Evolutionary conservation across 1,284 basidiomycete genomes (phyloP).

Genomic region (Cutaneotrichosporon cutaneum): DNA sequence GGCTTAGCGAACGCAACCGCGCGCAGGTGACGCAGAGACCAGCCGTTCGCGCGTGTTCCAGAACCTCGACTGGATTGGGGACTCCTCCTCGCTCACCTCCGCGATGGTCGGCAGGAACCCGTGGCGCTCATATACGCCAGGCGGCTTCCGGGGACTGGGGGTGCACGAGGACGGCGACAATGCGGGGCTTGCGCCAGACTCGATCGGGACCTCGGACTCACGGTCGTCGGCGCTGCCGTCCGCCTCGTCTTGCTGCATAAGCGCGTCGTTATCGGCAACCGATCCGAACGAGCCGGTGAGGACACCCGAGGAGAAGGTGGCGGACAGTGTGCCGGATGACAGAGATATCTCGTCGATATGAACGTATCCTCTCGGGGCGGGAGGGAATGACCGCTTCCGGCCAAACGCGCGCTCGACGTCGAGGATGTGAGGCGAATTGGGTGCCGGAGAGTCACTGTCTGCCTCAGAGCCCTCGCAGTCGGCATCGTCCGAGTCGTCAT

Average conservation of each 20-base stretch:
- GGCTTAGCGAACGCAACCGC: neutral
- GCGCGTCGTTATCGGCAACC: neutral
- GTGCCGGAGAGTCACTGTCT: neutral
- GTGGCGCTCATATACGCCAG: neutral
- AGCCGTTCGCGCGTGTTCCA: too few species aligned
- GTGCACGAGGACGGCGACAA: neutral
- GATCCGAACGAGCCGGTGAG: neutral
- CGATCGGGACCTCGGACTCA: neutral
- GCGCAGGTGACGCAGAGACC: too few species aligned
- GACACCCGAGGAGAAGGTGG: neutral
- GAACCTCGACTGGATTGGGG: neutral
- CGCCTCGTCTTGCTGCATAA: neutral
- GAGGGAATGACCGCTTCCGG: neutral
- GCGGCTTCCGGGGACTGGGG: too few species aligned
- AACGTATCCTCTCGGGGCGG: neutral
- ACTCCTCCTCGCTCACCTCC: constrained; percentile 1
- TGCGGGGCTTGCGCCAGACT: neutral
- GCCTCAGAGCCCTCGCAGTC: neutral
- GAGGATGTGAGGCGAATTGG: neutral
- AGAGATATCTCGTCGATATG: constrained; percentile 6
- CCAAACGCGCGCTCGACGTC: neutral
- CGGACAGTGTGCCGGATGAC: neutral
- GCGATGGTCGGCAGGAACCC: constrained; percentile 1
- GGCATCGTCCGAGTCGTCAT: neutral
- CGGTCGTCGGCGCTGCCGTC: neutral